Percentiles rank a stretch among this genome's conserved stretches.
These are phyloP conservation scores for Auricularia heimuer DNA, from an alignment of 768 basidiomycete species.

Conservation along the genomic window DNA sequence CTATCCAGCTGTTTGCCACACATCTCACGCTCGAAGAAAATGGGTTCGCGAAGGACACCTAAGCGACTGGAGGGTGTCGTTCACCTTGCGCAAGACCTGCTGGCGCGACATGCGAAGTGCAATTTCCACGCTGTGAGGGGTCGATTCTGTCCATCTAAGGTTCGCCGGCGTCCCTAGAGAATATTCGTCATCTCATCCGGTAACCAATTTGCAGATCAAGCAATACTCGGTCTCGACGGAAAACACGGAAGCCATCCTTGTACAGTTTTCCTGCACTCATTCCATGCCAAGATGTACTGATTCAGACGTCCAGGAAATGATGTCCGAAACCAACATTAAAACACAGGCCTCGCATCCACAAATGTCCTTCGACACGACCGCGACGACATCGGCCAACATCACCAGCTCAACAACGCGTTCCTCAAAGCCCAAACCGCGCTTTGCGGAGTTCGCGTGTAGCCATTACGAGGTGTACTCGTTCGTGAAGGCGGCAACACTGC, in stretches of 20 bases:
- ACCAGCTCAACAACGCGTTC: conserved; percentile 22
- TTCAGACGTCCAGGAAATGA: conserved; percentile 45
- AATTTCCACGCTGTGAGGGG: conserved; percentile 57
- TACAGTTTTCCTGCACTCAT: conserved; percentile 17
- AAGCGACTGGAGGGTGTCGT: conserved; percentile 53
- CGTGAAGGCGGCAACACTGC: conserved; percentile 48
- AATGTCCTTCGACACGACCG: conserved; percentile 46
- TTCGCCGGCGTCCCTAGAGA: conserved; percentile 14
- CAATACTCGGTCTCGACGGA: not conserved
- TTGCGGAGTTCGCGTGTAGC: conserved; percentile 64
- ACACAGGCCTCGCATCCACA: conserved; percentile 38
- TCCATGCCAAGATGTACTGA: conserved; percentile 3
- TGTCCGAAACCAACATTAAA: conserved; percentile 54
- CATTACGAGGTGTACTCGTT: conserved; percentile 62
- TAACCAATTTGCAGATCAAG: not conserved
- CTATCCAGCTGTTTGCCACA: conserved; percentile 7
- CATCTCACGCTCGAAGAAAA: conserved; percentile 16
- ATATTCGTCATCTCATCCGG: conserved; percentile 1
- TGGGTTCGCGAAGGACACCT: conserved; percentile 57
- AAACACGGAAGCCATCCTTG: conserved; percentile 49
- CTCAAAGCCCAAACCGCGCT: conserved; percentile 53
- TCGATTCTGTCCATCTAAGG: conserved; percentile 71
- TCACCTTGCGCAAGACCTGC: conserved; percentile 45
- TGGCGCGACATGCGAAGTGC: conserved; percentile 60
- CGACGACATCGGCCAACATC: conserved; percentile 34